phyloP scores from a whole-genome alignment of 805 yeast genomes.

The Starmera quercuum region DNA sequence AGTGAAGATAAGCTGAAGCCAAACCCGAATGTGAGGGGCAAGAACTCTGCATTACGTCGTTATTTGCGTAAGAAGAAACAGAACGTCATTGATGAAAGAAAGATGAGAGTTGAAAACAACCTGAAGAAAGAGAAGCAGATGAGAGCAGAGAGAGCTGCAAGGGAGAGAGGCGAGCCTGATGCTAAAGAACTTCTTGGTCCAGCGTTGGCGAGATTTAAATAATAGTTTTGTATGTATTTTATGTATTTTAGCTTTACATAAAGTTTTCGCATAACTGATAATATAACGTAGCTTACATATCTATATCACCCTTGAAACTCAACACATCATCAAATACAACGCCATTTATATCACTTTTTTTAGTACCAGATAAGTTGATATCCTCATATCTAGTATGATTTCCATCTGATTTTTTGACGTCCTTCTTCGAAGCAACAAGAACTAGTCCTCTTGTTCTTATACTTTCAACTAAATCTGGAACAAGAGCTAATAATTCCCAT shows the following conservation, averaged over 20 bases:
- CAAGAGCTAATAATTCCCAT: slow-evolving; percentile 56
- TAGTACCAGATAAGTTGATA: background rate
- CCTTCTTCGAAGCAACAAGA: slow-evolving; percentile 59
- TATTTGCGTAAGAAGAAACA: slow-evolving; percentile 75
- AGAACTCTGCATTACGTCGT: slow-evolving; percentile 77
- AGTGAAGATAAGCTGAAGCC: slow-evolving; percentile 34
- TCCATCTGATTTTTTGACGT: slow-evolving; percentile 12
- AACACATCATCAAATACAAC: slow-evolving; percentile 54
- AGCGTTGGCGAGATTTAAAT: slow-evolving; percentile 32
- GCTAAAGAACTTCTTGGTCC: slow-evolving; percentile 34
- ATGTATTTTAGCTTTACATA: background rate
- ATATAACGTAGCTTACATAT: too few relatives aligned
- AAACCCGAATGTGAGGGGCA: slow-evolving; percentile 65
- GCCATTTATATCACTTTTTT: slow-evolving; percentile 45
- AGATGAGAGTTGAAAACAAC: slow-evolving; percentile 66
- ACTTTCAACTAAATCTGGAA: slow-evolving; percentile 67
- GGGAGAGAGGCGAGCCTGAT: slow-evolving; percentile 41
- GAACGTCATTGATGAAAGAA: slow-evolving; percentile 83
- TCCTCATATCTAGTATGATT: slow-evolving; percentile 4
- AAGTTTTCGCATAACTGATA: background rate
- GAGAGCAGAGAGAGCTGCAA: slow-evolving; percentile 44
- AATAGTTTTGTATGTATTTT: background rate
- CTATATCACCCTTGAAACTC: slow-evolving; percentile 57
- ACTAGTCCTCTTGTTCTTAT: slow-evolving; percentile 78
- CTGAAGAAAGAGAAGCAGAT: slow-evolving; percentile 66